These are phyloP conservation scores for Podospora didyma DNA, from an alignment of 495 filamentous ascomycete species.

Conservation along the genomic window DNA sequence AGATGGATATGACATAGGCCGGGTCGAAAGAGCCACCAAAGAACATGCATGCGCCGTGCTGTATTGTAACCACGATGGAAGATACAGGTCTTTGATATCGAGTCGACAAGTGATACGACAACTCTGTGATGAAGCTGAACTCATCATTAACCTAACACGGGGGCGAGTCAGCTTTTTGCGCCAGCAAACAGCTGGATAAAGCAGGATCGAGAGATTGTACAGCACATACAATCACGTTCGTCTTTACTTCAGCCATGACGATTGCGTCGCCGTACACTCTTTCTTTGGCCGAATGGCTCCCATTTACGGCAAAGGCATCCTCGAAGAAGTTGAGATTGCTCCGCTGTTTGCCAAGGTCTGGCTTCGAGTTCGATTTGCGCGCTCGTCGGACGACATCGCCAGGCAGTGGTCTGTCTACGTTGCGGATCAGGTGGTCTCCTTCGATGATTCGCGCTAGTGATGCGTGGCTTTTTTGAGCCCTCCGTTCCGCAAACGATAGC, in stretches of 20 bases:
- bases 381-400: conserved; percentile 26
- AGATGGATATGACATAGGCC: conserved; percentile 77
- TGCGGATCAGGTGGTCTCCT: conserved; percentile 32
- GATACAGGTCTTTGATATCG: conserved; percentile 69
- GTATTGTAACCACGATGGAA: conserved; percentile 66
- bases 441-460: conserved; percentile 38
- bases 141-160: conserved; percentile 58
- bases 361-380: conserved; percentile 23
- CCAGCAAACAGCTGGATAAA: background rate
- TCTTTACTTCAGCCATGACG: conserved; percentile 75
- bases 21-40: conserved; percentile 72
- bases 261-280: conserved; percentile 61
- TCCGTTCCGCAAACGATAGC: conserved; percentile 38
- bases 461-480: conserved; percentile 31
- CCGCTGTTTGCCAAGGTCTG: conserved; percentile 36
- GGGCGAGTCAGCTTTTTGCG: background rate
- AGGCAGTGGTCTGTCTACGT: conserved; percentile 32
- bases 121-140: conserved; percentile 63
- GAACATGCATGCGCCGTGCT: conserved; percentile 70
- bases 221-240: conserved; percentile 70
- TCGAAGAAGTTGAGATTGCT: conserved; percentile 43
- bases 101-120: conserved; percentile 65
- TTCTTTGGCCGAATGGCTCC: conserved; percentile 47
- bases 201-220: background rate
- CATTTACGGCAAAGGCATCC: conserved; percentile 39